Evolutionary conservation across 2,329 filamentous ascomycete species (phyloP).

Genomic region (Aureobasidium lini): DNA sequence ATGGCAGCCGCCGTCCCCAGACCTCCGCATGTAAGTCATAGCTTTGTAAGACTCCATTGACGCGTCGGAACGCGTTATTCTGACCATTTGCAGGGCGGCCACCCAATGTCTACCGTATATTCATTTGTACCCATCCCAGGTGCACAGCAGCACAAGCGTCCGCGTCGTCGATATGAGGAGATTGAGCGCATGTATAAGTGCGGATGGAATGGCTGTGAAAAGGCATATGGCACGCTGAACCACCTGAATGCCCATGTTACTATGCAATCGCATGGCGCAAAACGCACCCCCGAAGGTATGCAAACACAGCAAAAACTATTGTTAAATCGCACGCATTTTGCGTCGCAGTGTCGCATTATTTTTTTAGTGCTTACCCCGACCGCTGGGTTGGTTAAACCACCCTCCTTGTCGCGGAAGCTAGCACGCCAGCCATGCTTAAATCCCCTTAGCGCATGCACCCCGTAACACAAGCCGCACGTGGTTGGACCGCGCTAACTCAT

Average conservation of each 20-base stretch:
- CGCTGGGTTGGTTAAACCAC: slow-evolving; percentile 20
- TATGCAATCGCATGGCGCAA: slow-evolving; percentile 93
- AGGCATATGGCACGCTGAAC: slow-evolving; percentile 95
- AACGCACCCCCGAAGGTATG: slow-evolving; percentile 95
- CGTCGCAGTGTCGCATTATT: slow-evolving; percentile 11
- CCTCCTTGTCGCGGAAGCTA: slow-evolving; percentile 25
- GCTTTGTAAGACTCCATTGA: slow-evolving; percentile 9
- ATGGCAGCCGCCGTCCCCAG: slow-evolving; percentile 54
- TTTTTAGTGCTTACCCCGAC: slow-evolving; percentile 19
- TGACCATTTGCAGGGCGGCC: slow-evolving; percentile 34
- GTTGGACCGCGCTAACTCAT: slow-evolving; percentile 29
- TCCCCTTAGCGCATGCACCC: slow-evolving; percentile 26
- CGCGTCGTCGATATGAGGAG: slow-evolving; percentile 88
- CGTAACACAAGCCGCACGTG: slow-evolving; percentile 18
- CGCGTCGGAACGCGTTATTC: slow-evolving; percentile 13
- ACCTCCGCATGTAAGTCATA: slow-evolving; percentile 52
- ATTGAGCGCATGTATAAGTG: slow-evolving; percentile 99
- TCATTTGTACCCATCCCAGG: slow-evolving; percentile 97
- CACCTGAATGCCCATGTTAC: slow-evolving; percentile 97
- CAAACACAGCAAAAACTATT: background rate
- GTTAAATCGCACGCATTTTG: background rate
- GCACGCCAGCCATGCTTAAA: slow-evolving; percentile 22
- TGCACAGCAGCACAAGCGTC: slow-evolving; percentile 93
- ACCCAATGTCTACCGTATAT: slow-evolving; percentile 70
- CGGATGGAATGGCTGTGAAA: slow-evolving; percentile 96